Evolutionary conservation across 306 rosid species (phyloP).

Genomic region (Cucumis hystrix): DNA sequence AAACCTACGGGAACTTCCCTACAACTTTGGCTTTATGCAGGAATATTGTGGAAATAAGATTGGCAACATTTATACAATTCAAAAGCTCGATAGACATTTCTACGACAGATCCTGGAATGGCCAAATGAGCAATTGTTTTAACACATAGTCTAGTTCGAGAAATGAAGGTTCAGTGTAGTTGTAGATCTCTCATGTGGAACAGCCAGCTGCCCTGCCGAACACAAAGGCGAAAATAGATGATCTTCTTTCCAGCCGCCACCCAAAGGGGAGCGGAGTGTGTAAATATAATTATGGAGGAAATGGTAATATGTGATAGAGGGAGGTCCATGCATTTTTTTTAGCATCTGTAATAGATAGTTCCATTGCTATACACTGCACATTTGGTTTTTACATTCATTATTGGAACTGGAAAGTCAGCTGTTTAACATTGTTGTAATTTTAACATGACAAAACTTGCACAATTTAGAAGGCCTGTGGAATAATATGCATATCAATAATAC

Average conservation of each 20-base stretch:
- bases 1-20: conserved; percentile 26
- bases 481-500: conserved; percentile 16
- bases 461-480: conserved; percentile 37
- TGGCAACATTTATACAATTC: conserved; percentile 16
- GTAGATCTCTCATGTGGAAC: conserved; percentile 28
- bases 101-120: conserved; percentile 23
- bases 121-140: conserved; percentile 49
- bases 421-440: conserved; percentile 51
- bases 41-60: conserved; percentile 46
- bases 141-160: conserved; percentile 35
- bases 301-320: conserved; percentile 53
- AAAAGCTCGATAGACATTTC: neutral
- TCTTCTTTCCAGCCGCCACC: conserved; percentile 37
- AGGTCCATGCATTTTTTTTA: neutral
- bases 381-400: conserved; percentile 1
- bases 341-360: neutral
- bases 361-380: neutral
- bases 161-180: conserved; percentile 50
- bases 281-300: conserved; percentile 56
- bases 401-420: conserved; percentile 10
- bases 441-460: conserved; percentile 26
- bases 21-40: conserved; percentile 25
- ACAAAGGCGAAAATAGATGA: conserved; percentile 36
- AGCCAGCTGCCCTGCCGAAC: conserved; percentile 32
- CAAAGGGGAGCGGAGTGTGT: conserved; percentile 77